Evolutionary conservation across 225 moss, liverwort and hornwort genomes (phyloP).

Genomic region (Physcomitrellopsis africana): DNA sequence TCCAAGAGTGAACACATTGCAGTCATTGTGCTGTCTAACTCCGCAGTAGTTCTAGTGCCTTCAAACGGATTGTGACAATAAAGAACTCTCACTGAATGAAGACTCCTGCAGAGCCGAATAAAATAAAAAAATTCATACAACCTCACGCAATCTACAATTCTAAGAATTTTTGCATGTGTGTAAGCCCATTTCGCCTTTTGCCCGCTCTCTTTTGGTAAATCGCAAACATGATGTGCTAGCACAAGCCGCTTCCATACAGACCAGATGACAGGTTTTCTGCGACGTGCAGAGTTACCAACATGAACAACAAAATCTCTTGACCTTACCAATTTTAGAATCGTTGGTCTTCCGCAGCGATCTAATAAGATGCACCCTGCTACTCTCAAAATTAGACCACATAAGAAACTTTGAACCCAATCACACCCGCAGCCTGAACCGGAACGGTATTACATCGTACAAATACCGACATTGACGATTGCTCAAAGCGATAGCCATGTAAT

Average conservation of each 20-base stretch:
- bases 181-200: background rate
- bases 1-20: background rate
- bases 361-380: background rate
- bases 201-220: too few relatives aligned
- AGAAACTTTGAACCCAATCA: background rate
- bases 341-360: background rate
- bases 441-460: background rate
- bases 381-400: background rate
- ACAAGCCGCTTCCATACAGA: background rate
- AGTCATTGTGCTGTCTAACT: background rate
- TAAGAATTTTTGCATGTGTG: background rate
- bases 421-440: too few relatives aligned
- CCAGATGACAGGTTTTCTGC: background rate
- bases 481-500: background rate
- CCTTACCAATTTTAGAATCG: background rate
- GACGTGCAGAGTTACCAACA: background rate
- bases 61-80: background rate
- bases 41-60: constrained; percentile 6
- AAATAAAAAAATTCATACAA: background rate
- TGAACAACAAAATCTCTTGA: background rate
- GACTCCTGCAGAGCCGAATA: background rate
- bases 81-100: background rate
- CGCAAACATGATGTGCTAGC: background rate
- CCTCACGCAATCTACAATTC: background rate
- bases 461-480: background rate